phyloP scores from a whole-genome alignment of 768 basidiomycete species.

The Tulasnella sp. region DNA sequence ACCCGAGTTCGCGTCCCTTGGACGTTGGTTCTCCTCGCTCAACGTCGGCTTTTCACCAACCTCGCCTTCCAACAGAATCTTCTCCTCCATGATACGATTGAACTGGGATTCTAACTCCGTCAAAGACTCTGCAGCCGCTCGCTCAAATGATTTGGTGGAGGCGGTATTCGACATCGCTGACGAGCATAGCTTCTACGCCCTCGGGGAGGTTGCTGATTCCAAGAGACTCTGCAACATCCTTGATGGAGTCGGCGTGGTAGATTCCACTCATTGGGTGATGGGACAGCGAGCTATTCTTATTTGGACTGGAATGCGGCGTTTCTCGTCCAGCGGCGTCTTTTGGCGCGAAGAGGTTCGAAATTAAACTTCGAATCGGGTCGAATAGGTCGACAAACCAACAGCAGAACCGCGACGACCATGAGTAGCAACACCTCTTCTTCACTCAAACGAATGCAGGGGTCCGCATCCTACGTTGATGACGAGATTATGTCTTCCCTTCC shows the following conservation, averaged over 20 bases:
- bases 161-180: constrained; percentile 94
- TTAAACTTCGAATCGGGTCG: no score
- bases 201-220: constrained; percentile 70
- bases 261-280: not conserved
- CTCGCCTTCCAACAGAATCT: constrained; percentile 39
- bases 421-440: not conserved
- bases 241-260: constrained; percentile 17
- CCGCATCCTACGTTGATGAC: not conserved
- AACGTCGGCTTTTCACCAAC: constrained; percentile 34
- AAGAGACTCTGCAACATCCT: constrained; percentile 90
- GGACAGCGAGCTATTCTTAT: not conserved
- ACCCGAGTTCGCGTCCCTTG: constrained; percentile 39
- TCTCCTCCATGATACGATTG: constrained; percentile 38
- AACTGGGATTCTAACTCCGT: constrained; percentile 31
- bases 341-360: no score
- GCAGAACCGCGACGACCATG: not conserved
- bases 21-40: constrained; percentile 36
- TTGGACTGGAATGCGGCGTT: not conserved
- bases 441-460: not conserved
- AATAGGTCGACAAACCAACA: not conserved
- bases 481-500: not conserved
- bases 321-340: not conserved
- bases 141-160: constrained; percentile 79
- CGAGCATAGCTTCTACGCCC: constrained; percentile 71
- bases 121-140: constrained; percentile 28